Evolutionary conservation across 2,329 filamentous ascomycete species (phyloP).

Genomic region (Cercospora beticola): DNA sequence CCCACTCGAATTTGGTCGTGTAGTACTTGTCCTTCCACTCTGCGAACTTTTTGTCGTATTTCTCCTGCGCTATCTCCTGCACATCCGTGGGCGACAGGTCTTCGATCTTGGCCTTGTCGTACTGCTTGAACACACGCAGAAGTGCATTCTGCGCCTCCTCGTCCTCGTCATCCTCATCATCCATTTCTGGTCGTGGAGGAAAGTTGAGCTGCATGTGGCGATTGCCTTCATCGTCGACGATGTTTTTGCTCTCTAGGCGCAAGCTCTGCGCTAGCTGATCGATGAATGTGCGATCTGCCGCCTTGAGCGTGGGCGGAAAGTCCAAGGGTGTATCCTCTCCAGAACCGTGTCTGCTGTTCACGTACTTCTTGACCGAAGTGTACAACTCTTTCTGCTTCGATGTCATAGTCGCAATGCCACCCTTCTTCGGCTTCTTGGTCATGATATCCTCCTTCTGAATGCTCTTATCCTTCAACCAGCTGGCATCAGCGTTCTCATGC

Average conservation of each 20-base stretch:
- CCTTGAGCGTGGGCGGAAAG: constrained; percentile 69
- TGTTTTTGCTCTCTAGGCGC: constrained; percentile 64
- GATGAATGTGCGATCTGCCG: constrained; percentile 88
- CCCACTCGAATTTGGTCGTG: constrained; percentile 85
- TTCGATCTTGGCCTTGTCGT: constrained; percentile 83
- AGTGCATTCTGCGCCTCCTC: constrained; percentile 83
- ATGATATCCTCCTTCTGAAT: constrained; percentile 67
- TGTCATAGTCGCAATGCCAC: constrained; percentile 70
- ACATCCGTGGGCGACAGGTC: constrained; percentile 78
- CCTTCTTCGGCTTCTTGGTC: constrained; percentile 58
- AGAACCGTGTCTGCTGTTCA: constrained; percentile 63
- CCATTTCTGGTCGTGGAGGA: constrained; percentile 51
- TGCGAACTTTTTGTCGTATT: constrained; percentile 87
- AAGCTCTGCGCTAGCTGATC: constrained; percentile 77
- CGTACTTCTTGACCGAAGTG: constrained; percentile 76
- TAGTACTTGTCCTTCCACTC: constrained; percentile 97
- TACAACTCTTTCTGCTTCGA: constrained; percentile 79
- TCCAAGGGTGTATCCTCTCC: constrained; percentile 62
- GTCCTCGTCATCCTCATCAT: constrained; percentile 69
- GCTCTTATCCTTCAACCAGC: constrained; percentile 88
- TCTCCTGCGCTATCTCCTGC: constrained; percentile 72
- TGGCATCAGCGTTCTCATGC: constrained; percentile 79
- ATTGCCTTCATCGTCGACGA: constrained; percentile 63
- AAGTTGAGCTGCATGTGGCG: constrained; percentile 65
- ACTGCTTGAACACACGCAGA: constrained; percentile 80